phyloP scores from a whole-genome alignment of 441 rosid species.

The Aquilaria agallochum region DNA sequence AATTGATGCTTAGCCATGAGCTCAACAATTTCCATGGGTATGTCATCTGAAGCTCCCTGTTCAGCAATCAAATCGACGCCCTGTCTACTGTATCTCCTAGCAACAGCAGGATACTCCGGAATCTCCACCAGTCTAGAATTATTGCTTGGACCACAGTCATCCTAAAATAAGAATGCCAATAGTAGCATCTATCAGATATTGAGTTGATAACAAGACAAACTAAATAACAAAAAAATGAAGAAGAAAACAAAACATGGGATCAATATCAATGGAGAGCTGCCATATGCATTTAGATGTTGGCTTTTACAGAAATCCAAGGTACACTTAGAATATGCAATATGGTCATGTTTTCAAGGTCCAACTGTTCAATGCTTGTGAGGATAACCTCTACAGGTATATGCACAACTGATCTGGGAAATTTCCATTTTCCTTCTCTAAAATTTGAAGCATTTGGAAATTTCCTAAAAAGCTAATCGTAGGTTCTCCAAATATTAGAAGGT shows the following conservation, averaged over 20 bases:
- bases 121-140: slow-evolving; percentile 35
- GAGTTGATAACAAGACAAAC: not conserved
- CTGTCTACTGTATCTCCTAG: slow-evolving; percentile 31
- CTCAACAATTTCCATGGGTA: slow-evolving; percentile 95
- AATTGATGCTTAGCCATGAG: slow-evolving; percentile 95
- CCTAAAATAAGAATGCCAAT: slow-evolving; percentile 33
- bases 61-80: slow-evolving; percentile 44
- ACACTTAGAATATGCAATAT: too few relatives aligned
- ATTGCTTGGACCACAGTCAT: slow-evolving; percentile 38
- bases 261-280: too few relatives aligned
- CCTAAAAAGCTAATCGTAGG: too few relatives aligned
- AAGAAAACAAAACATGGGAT: not conserved
- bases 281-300: not conserved
- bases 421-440: too few relatives aligned
- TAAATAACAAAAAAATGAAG: not conserved
- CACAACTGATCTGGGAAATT: too few relatives aligned
- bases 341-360: too few relatives aligned
- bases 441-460: too few relatives aligned
- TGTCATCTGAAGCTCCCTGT: slow-evolving; percentile 62
- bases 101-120: slow-evolving; percentile 26
- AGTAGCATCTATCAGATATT: not conserved
- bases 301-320: not conserved
- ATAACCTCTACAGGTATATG: too few relatives aligned
- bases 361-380: too few relatives aligned
- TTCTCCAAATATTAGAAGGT: too few relatives aligned